Percentiles rank a stretch among this genome's conserved stretches.
Evolutionary conservation across 345 rosid species (phyloP).

Genomic region (Raphanus raphanistrum): DNA sequence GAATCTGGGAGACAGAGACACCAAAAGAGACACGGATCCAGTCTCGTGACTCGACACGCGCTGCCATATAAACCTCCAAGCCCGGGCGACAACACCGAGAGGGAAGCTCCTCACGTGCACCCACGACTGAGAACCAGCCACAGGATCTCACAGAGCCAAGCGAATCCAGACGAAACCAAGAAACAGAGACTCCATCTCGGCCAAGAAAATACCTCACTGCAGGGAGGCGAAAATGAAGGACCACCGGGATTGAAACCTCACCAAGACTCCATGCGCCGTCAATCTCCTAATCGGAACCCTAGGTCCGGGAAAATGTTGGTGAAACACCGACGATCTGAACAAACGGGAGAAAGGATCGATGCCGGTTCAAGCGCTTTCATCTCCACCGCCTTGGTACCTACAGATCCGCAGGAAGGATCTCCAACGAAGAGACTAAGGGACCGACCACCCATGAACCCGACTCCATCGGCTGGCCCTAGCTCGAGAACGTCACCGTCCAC

Average conservation of each 20-base stretch:
- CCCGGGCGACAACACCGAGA: too few relatives aligned
- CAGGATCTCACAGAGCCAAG: not conserved
- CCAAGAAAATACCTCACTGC: not conserved
- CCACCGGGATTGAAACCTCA: not conserved
- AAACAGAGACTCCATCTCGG: not conserved
- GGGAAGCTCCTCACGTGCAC: not conserved
- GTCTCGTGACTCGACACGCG: too few relatives aligned
- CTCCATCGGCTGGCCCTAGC: too few relatives aligned
- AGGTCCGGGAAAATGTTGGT: not conserved
- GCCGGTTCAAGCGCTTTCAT: not conserved
- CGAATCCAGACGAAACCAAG: not conserved
- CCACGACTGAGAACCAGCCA: not conserved
- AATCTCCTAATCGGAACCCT: not conserved
- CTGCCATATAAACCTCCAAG: too few relatives aligned
- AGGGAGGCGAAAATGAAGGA: not conserved
- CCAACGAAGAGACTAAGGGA: too few relatives aligned
- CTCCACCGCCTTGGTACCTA: not conserved
- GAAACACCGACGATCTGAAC: not conserved
- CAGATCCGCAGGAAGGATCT: not conserved
- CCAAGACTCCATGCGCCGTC: not conserved
- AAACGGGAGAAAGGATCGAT: not conserved
- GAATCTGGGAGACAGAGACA: not conserved
- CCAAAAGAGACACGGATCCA: not conserved
- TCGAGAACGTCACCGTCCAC: too few relatives aligned
- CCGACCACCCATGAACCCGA: too few relatives aligned